Base-by-base conservation (phyloP, 169 alveolate genomes). In the Babesia caballi region DNA sequence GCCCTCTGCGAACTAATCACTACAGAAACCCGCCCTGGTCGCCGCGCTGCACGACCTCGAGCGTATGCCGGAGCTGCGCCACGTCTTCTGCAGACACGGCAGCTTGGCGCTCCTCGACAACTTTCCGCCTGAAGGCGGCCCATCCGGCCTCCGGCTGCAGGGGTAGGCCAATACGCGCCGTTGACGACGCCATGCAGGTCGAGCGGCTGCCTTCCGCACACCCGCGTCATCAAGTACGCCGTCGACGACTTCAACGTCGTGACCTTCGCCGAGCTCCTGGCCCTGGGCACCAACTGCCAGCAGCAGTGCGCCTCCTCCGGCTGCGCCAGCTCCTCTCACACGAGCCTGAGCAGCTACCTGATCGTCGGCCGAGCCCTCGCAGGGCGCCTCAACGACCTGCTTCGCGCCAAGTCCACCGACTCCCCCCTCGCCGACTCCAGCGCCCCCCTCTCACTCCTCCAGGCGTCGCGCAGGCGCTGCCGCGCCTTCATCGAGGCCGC, bases 11-110 rank as follows among this genome's bases (percentile, higher is more conserved):
- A 28, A n/a, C 28, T 4, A 25, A 46, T 41, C 6, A 36, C 44
- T 63, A 25, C 49, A 63, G 73, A 25, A 28, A 36, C 15, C 25
- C 23, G 33, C 33, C 19, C 5, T 59, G 44, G 25, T 15, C 19
- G 7, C 23, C 28, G 38, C 54, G 15, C 19, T 59, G 41, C 52
- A 33, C 15, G 69, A 59, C 28, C 33, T 59, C 36, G 33, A 4
- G 28, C 21, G 21, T 5, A 2, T 41, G 36, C 69, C 69, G 17
- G 4, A 17, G 11, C 44, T 59, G 36, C 69, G 41, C 23, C 30
- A 59, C 38, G 35, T 28, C 25, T 63, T 63, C 33, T 9, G 60
- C 6, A 47, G 35, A 44, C 73, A 63, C 41, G 73, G 73, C 6
- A 3, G 0, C 6, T 36, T 63, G 41, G n/a, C 61, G 12, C 17